A percentile compares a stretch with the other conserved stretches of the same genome.
These are phyloP conservation scores for Coriaria nepalensis DNA, from an alignment of 306 rosid species.

Conservation along the genomic window DNA sequence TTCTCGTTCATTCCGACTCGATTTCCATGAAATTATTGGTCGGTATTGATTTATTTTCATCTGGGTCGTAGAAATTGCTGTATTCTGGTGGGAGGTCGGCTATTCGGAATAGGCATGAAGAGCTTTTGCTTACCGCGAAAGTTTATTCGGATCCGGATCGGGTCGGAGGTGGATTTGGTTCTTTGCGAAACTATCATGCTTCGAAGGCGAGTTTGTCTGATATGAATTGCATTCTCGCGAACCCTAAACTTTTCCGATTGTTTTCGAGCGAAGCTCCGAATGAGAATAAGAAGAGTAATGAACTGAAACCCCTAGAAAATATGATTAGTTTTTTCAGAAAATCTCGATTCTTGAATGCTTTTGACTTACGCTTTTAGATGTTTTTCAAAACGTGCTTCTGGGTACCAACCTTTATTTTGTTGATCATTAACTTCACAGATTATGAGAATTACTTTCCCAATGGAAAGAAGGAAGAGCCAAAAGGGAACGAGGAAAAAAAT, in stretches of 20 bases:
- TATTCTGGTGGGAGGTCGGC: slow-evolving; percentile 38
- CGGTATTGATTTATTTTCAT: not conserved
- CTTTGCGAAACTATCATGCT: slow-evolving; percentile 40
- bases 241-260: slow-evolving; percentile 45
- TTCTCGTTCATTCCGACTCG: not conserved
- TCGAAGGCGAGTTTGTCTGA: slow-evolving; percentile 30
- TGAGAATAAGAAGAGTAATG: slow-evolving; percentile 41
- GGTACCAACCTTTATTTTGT: not conserved
- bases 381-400: not conserved
- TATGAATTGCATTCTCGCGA: slow-evolving; percentile 33
- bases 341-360: not conserved
- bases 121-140: slow-evolving; percentile 19
- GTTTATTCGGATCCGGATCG: slow-evolving; percentile 27
- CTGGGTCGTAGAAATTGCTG: slow-evolving; percentile 34
- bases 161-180: slow-evolving; percentile 42
- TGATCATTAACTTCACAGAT: slow-evolving; percentile 28
- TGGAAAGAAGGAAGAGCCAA: slow-evolving; percentile 72
- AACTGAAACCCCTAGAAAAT: not conserved
- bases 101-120: slow-evolving; percentile 18
- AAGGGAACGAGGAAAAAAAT: slow-evolving; percentile 52
- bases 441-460: slow-evolving; percentile 84
- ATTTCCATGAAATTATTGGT: not conserved
- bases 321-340: not conserved
- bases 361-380: not conserved
- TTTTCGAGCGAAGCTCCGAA: slow-evolving; percentile 74